phyloP scores from a whole-genome alignment of 2,329 filamentous ascomycete genomes.

The Colletotrichum sp. region DNA sequence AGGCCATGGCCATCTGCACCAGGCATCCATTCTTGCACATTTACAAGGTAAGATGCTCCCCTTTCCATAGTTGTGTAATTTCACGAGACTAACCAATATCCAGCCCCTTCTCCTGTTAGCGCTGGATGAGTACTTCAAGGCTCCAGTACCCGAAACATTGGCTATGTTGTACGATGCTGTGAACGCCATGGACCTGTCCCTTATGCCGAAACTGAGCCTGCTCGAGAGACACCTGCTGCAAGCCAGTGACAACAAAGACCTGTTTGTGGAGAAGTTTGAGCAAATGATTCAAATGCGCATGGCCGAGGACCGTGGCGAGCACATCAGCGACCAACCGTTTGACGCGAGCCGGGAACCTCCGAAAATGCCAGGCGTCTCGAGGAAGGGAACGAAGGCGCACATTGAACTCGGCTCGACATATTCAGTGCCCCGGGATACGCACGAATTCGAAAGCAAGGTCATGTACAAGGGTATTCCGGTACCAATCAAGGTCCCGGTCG shows the following conservation, averaged over 20 bases:
- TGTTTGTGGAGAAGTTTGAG: constrained; percentile 98
- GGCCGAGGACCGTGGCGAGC: constrained; percentile 63
- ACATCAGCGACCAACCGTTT: constrained; percentile 45
- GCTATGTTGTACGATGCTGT: constrained; percentile 89
- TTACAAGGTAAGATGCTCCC: constrained; percentile 75
- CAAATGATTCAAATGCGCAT: constrained; percentile 87
- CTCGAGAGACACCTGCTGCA: constrained; percentile 88
- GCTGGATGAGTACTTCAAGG: constrained; percentile 96
- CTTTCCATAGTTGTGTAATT: not conserved
- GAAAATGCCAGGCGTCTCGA: constrained; percentile 55
- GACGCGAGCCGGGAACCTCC: constrained; percentile 55
- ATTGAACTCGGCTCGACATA: constrained; percentile 67
- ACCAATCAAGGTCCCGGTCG: constrained; percentile 94
- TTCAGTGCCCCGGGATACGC: constrained; percentile 87
- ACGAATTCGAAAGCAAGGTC: constrained; percentile 96
- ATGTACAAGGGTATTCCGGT: constrained; percentile 97
- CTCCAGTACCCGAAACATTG: constrained; percentile 85
- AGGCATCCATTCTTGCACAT: constrained; percentile 97
- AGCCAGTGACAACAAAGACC: constrained; percentile 90
- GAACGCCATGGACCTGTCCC: constrained; percentile 94
- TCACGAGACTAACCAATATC: not conserved
- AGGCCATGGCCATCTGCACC: constrained; percentile 99
- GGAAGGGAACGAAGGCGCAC: constrained; percentile 68
- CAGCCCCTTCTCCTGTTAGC: constrained; percentile 88
- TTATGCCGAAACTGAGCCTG: constrained; percentile 85